Evolutionary conservation across 305 asterid genomes (phyloP), one percentile per base, ranked within the genome.

Genomic region (Solanum hybrid): DNA sequence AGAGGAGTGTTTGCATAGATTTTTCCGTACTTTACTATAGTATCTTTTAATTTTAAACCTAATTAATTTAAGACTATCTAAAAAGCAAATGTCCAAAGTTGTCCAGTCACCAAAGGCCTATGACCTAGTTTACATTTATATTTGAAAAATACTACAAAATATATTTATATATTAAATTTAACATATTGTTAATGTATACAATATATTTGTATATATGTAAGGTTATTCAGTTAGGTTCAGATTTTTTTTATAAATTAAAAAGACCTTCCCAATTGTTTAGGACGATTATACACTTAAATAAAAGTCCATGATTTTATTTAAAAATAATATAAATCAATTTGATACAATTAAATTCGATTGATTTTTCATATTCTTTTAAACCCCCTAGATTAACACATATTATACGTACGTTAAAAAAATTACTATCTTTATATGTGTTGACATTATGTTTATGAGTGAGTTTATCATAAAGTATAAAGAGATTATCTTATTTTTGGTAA

Each of bases 211-310:
- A 45, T 45, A 45, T 14, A 45, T 14, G 22, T 45, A 45, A 45
- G 22, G 7, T 14, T 14, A 2, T 45, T 45, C 0, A 5, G 22
- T 45, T 45, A 0, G 1, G 15, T 45, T 41, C 2, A 0, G 0
- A 0, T 12, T 41, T 41, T 41, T 41, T 10, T 41, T 41, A 12
- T 11, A 12, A 41, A 38, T 38, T 38, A 3, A 38, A 38, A 10
- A 38, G 45, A 38, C 45, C 45, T 10, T 38, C 45, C 2, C 45
- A 38, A 45, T 14, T 14, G 65, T 45, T 45, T 14, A 45, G 65
- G 65, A 45, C 20, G 4, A 45, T 45, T 45, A 13, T 4, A 45
- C 20, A 45, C 61, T 13, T 14, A 45, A 45, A 45, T 13, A 45
- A 45, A 4, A 41, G 5, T 41, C 6, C 2, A 41, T 13, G 0